A percentile compares a stretch with the other conserved stretches of the same genome.
Conservation (phyloP, 1,284 basidiomycete species). For the Pisolithus thermaeus region DNA sequence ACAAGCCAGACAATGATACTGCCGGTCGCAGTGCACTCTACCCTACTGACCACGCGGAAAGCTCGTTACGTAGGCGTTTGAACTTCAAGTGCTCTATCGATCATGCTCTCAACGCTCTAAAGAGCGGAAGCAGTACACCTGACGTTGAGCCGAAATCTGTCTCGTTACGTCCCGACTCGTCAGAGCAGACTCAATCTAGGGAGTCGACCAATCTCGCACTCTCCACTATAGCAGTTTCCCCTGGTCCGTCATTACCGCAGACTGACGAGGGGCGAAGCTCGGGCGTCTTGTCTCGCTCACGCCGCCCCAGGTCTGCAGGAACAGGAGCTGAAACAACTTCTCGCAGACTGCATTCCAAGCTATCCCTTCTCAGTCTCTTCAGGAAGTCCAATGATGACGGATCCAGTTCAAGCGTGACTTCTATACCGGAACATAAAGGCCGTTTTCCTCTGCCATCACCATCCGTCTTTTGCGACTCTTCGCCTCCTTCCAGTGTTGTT, state of each 20-base stretch:
- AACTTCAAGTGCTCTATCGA: constrained; percentile 44
- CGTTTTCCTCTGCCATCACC: constrained; percentile 18
- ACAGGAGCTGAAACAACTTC: constrained; percentile 35
- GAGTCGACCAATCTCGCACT: constrained; percentile 8
- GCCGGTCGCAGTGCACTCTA: constrained; percentile 14
- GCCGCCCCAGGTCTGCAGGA: constrained; percentile 43
- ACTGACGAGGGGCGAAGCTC: constrained; percentile 28
- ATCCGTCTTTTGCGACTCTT: constrained; percentile 15
- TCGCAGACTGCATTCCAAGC: constrained; percentile 34
- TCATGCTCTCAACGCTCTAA: constrained; percentile 34
- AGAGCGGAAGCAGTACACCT: constrained; percentile 13
- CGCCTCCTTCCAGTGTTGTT: constrained; percentile 6
- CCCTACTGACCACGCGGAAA: constrained; percentile 29
- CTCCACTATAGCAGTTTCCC: constrained; percentile 9
- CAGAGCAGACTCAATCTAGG: constrained; percentile 12
- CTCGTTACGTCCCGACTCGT: constrained; percentile 3
- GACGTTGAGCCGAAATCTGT: constrained; percentile 19
- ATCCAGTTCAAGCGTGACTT: constrained; percentile 29
- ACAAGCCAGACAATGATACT: constrained; percentile 2
- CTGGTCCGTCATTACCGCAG: constrained; percentile 33
- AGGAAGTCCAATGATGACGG: constrained; percentile 36
- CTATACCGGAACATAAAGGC: constrained; percentile 21
- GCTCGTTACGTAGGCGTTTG: constrained; percentile 31
- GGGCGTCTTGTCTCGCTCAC: constrained; percentile 20
- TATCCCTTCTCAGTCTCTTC: constrained; percentile 42